Conservation (phyloP, 2,329 filamentous ascomycete genomes). For the Teratosphaeria destructans region DNA sequence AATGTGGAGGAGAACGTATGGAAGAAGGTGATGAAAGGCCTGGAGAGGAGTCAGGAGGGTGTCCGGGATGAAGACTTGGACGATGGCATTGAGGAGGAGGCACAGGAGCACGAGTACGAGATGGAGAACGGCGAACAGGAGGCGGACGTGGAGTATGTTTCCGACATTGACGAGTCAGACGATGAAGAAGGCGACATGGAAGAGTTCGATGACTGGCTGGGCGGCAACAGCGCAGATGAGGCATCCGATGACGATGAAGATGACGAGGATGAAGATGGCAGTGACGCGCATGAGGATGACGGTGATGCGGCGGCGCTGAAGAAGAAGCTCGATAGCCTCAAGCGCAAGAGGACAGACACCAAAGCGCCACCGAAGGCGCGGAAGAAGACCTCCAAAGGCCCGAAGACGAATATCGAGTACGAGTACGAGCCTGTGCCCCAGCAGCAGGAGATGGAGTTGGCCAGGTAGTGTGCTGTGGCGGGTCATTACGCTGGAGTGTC, state of each 20-base stretch:
- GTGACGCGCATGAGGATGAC: slow-evolving; percentile 36
- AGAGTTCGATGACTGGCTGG: slow-evolving; percentile 92
- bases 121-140: slow-evolving; percentile 40
- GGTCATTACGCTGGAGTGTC: neutral
- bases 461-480: slow-evolving; percentile 9
- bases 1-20: slow-evolving; percentile 93
- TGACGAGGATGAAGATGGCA: slow-evolving; percentile 41
- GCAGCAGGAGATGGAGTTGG: slow-evolving; percentile 31
- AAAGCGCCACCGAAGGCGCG: slow-evolving; percentile 43
- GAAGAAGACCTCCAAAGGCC: slow-evolving; percentile 48
- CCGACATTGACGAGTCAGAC: slow-evolving; percentile 64
- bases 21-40: slow-evolving; percentile 87
- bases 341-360: slow-evolving; percentile 44
- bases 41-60: slow-evolving; percentile 81
- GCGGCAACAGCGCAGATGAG: slow-evolving; percentile 50
- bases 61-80: slow-evolving; percentile 78
- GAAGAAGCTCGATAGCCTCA: slow-evolving; percentile 42
- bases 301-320: slow-evolving; percentile 49
- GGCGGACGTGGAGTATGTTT: slow-evolving; percentile 82
- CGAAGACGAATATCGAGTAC: slow-evolving; percentile 66
- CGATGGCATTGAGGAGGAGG: slow-evolving; percentile 71
- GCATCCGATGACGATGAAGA: slow-evolving; percentile 51
- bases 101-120: slow-evolving; percentile 52
- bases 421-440: slow-evolving; percentile 57
- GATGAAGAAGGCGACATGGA: slow-evolving; percentile 69